Evolutionary conservation across 345 rosid genomes (phyloP).

Genomic region (Zanthoxylum bungeanum): DNA sequence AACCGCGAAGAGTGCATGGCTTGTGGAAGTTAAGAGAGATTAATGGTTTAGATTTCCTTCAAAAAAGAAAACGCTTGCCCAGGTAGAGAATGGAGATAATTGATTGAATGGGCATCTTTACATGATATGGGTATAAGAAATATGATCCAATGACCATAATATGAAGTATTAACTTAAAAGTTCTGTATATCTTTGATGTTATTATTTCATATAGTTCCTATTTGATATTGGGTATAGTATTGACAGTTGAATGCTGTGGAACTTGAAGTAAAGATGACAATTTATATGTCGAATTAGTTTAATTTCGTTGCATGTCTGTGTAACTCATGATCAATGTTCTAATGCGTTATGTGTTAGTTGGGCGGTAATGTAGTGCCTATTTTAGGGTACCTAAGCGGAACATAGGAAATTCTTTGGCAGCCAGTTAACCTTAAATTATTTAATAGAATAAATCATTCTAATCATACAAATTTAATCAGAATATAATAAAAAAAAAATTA

Average conservation of each 20-base stretch:
- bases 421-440: too few species aligned
- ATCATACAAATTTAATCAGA: too few species aligned
- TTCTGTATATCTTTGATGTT: background rate
- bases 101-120: background rate
- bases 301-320: too few species aligned
- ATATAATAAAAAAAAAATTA: too few species aligned
- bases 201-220: background rate
- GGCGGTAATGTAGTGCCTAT: too few species aligned
- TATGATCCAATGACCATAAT: background rate
- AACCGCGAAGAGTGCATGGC: slow-evolving; percentile 86
- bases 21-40: slow-evolving; percentile 59
- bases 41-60: background rate
- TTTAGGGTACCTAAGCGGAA: too few species aligned
- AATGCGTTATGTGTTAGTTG: too few species aligned
- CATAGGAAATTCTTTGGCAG: too few species aligned
- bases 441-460: too few species aligned
- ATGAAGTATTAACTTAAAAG: background rate
- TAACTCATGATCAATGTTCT: background rate
- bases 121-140: background rate
- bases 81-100: background rate
- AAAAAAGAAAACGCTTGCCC: background rate
- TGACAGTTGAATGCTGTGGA: background rate
- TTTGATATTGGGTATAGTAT: background rate
- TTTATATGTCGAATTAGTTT: background rate
- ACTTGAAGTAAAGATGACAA: background rate